These are phyloP conservation scores for Globisporangium parvum DNA, from an alignment of 352 stramenopile species.

Conservation along the genomic window DNA sequence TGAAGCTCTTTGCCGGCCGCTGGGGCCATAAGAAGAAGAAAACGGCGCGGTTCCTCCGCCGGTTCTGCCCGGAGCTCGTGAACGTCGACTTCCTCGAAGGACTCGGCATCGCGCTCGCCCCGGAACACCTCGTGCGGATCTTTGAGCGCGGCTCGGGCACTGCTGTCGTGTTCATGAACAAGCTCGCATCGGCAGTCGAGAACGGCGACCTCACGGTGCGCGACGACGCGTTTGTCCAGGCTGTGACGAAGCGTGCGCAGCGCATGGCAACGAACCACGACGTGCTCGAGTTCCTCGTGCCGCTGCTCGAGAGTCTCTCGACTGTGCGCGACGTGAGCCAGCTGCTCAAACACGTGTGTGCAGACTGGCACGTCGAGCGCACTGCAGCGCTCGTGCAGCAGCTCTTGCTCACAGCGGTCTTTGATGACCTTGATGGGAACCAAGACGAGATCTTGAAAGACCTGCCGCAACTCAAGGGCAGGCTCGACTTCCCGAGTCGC, in stretches of 20 bases:
- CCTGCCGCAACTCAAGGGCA: constrained; percentile 43
- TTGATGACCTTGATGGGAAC: constrained; percentile 81
- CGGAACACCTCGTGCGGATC: constrained; percentile 56
- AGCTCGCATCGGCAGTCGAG: constrained; percentile 64
- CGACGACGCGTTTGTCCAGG: constrained; percentile 31
- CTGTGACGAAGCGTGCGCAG: constrained; percentile 25
- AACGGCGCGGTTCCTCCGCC: constrained; percentile 54
- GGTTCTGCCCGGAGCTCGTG: constrained; percentile 72
- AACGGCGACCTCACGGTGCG: constrained; percentile 55
- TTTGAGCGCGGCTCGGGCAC: constrained; percentile 66
- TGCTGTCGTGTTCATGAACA: constrained; percentile 56
- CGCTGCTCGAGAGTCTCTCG: constrained; percentile 68
- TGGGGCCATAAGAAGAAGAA: constrained; percentile 50
- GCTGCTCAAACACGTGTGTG: constrained; percentile 51
- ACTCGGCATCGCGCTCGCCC: constrained; percentile 44
- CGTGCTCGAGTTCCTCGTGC: constrained; percentile 56
- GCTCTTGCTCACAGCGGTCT: constrained; percentile 62
- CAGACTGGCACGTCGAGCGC: constrained; percentile 60
- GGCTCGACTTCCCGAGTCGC: constrained; percentile 75
- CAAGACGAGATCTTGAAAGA: constrained; percentile 66
- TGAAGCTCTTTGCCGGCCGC: constrained; percentile 65
- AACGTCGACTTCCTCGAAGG: constrained; percentile 84
- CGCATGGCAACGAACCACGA: constrained; percentile 43
- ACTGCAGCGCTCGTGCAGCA: constrained; percentile 61
- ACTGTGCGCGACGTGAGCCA: constrained; percentile 61